Conservation (phyloP, 345 rosid species). For the Aurinia saxatilis region DNA sequence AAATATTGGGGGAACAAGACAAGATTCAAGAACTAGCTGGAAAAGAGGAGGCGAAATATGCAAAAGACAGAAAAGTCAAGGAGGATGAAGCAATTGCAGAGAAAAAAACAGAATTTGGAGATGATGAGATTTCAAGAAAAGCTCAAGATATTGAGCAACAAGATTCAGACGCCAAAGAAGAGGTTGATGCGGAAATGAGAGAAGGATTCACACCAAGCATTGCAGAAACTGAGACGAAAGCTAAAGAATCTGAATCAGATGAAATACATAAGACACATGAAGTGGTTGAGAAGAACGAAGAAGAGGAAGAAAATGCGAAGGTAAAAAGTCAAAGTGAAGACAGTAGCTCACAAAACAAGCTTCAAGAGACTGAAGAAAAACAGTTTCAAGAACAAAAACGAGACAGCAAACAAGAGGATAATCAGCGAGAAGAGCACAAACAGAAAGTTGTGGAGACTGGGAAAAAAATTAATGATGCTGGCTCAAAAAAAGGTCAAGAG, state of each 20-base stretch:
- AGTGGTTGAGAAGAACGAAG: not conserved
- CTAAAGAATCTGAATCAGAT: not conserved
- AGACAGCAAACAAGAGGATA: not conserved
- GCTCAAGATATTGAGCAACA: not conserved
- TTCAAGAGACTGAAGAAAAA: not conserved
- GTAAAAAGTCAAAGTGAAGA: not conserved
- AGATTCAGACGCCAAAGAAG: not conserved
- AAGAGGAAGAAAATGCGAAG: not conserved
- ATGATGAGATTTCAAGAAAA: not conserved
- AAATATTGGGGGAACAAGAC: not conserved
- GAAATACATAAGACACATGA: not conserved
- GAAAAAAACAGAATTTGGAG: not conserved
- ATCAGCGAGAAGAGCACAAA: too few species aligned
- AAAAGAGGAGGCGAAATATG: not conserved
- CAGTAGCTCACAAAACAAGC: not conserved
- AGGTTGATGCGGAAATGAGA: too few species aligned
- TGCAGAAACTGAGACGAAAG: too few species aligned
- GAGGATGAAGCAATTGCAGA: not conserved
- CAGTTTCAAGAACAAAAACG: not conserved
- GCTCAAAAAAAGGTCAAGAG: not conserved
- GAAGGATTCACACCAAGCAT: too few species aligned
- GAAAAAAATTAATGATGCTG: not conserved
- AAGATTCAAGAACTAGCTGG: not conserved
- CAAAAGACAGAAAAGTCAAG: not conserved
- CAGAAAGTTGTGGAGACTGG: not conserved